Percentiles rank a stretch among this genome's conserved stretches.
These are phyloP conservation scores for Pterula multifida DNA, from an alignment of 1,284 basidiomycete species.

Conservation along the genomic window DNA sequence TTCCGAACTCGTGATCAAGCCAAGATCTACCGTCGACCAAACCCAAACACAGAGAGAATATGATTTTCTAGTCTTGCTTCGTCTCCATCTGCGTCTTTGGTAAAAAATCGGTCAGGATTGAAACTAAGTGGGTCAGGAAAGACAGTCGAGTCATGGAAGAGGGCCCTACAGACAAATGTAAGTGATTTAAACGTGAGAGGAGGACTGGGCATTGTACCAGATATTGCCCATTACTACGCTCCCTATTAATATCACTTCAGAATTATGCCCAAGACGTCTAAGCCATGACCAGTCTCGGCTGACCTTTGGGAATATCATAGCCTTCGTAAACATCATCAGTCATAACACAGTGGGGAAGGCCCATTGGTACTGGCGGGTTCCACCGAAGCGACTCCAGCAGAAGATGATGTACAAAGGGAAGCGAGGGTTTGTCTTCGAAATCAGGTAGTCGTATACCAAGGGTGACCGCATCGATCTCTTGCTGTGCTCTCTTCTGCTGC, in stretches of 20 bases:
- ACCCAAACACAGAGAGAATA: not conserved
- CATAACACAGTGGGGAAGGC: conserved; percentile 4
- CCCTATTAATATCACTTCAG: not conserved
- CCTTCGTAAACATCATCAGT: conserved; percentile 10
- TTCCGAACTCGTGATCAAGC: not conserved
- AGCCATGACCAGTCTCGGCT: too few relatives aligned
- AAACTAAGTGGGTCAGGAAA: conserved; percentile 10
- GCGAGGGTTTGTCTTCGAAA: conserved; percentile 21
- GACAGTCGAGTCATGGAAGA: conserved; percentile 8
- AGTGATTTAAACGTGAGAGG: conserved; percentile 6
- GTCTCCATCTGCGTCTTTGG: not conserved
- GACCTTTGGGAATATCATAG: conserved; percentile 8
- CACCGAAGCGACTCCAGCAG: not conserved
- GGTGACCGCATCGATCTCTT: conserved; percentile 28
- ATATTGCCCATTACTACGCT: not conserved
- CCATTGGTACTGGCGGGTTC: not conserved
- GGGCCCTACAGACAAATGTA: conserved; percentile 2
- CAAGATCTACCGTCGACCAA: not conserved
- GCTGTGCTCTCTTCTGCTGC: conserved; percentile 27
- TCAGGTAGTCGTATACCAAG: conserved; percentile 26
- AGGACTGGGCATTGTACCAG: not conserved
- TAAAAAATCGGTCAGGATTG: conserved; percentile 6
- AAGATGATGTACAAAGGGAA: conserved; percentile 22
- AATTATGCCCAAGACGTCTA: conserved; percentile 9
- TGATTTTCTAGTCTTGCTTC: not conserved